Evolutionary conservation across 176 grass and related monocot genomes (phyloP).

Genomic region (Cenchrus purpureus): DNA sequence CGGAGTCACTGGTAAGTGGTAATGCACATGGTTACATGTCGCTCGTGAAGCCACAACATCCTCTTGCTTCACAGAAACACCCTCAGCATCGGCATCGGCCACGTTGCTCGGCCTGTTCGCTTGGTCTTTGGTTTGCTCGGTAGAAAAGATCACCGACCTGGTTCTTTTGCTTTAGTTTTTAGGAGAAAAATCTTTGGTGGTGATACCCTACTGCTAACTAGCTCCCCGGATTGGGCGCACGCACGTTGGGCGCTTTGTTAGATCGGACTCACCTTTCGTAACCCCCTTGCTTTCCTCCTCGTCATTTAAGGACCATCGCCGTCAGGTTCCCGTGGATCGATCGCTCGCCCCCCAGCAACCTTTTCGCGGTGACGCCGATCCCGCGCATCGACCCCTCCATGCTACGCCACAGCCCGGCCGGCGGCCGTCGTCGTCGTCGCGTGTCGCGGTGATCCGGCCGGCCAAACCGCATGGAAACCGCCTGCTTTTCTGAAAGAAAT

Average conservation of each 20-base stretch:
- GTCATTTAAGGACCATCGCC: conserved; percentile 27
- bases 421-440: background rate
- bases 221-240: background rate
- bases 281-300: conserved; percentile 15
- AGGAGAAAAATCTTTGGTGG: no score
- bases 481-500: background rate
- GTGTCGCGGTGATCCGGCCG: background rate
- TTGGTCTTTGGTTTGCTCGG: no score
- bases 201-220: background rate
- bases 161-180: no score
- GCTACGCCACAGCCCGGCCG: conserved; percentile 20
- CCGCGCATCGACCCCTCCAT: conserved; percentile 18
- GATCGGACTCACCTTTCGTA: conserved; percentile 44
- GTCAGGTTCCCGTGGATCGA: conserved; percentile 16
- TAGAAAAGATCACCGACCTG: no score
- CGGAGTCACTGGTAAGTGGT: background rate
- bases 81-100: background rate
- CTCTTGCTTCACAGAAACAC: no score
- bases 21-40: conserved; percentile 30
- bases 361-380: background rate
- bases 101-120: background rate
- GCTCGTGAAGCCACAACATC: background rate
- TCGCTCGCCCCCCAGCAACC: background rate
- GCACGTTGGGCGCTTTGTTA: conserved; percentile 35
- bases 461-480: background rate